Evolutionary conservation across 2,329 filamentous ascomycete genomes (phyloP).

Genomic region (Aspergillus sp.): DNA sequence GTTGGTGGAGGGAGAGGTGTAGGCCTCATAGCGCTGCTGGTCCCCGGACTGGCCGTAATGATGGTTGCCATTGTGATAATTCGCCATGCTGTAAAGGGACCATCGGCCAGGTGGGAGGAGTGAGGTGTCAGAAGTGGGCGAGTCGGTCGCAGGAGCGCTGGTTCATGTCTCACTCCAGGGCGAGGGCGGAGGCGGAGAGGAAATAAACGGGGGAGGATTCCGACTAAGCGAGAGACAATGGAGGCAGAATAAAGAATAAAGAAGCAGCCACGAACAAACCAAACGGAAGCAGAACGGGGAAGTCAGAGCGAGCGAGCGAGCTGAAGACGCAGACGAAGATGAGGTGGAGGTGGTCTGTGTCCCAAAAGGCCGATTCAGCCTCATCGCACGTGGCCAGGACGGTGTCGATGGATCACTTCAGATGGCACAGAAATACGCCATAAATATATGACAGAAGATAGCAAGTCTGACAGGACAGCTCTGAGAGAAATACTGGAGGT

Average conservation of each 20-base stretch:
- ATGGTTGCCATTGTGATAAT: constrained; percentile 54
- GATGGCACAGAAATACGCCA: too few species aligned
- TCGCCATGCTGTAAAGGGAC: constrained; percentile 47
- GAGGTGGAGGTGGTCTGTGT: neutral
- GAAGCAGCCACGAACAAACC: neutral
- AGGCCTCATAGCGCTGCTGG: constrained; percentile 41
- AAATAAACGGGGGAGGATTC: neutral
- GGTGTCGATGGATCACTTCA: too few species aligned
- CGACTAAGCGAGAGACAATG: constrained; percentile 3
- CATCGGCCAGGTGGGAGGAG: neutral
- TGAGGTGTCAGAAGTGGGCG: neutral
- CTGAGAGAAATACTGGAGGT: too few species aligned
- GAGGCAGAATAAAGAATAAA: neutral
- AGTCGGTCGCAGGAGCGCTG: constrained; percentile 4
- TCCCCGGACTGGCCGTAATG: constrained; percentile 42
- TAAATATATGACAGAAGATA: too few species aligned
- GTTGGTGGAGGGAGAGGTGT: constrained; percentile 41
- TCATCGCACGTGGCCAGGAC: constrained; percentile 7
- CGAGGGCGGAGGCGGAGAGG: neutral
- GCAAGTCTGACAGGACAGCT: too few species aligned
- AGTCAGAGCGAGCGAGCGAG: neutral
- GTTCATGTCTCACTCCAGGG: neutral
- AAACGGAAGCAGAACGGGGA: neutral
- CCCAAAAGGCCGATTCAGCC: constrained; percentile 5
- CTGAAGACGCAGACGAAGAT: neutral